phyloP scores from a whole-genome alignment of 1,284 basidiomycete genomes.

The Leucoagaricus sp. region DNA sequence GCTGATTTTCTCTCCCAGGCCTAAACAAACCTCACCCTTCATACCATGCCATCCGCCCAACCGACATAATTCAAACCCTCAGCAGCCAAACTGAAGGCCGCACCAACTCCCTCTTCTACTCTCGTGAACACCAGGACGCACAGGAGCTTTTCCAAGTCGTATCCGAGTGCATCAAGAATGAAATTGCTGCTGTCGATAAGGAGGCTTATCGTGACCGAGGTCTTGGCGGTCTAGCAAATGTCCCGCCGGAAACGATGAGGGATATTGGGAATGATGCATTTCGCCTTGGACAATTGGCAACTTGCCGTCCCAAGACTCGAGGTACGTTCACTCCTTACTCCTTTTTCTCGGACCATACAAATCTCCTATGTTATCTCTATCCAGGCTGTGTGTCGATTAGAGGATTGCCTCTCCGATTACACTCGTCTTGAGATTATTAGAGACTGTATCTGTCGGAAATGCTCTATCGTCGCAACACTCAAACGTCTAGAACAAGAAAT shows the following conservation, averaged over 20 bases:
- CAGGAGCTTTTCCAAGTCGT: slow-evolving; percentile 94
- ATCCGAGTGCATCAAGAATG: slow-evolving; percentile 84
- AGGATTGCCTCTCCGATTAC: slow-evolving; percentile 79
- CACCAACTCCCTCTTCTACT: slow-evolving; percentile 70
- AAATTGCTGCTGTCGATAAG: slow-evolving; percentile 64
- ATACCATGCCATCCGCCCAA: slow-evolving; percentile 65
- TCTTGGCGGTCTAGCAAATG: slow-evolving; percentile 43
- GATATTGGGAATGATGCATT: slow-evolving; percentile 76
- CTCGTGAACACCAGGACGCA: slow-evolving; percentile 92
- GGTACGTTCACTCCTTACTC: slow-evolving; percentile 34
- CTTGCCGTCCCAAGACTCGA: slow-evolving; percentile 68
- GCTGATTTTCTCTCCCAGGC: slow-evolving; percentile 39
- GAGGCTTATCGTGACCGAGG: slow-evolving; percentile 70
- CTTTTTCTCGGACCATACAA: slow-evolving; percentile 7
- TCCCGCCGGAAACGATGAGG: slow-evolving; percentile 31
- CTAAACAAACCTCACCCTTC: slow-evolving; percentile 70
- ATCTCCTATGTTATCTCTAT: slow-evolving; percentile 23
- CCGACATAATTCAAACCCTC: slow-evolving; percentile 71
- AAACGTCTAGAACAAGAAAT: slow-evolving; percentile 59
- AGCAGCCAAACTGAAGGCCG: slow-evolving; percentile 56
- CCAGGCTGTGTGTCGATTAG: slow-evolving; percentile 59
- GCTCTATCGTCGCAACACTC: slow-evolving; percentile 75
- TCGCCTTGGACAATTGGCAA: slow-evolving; percentile 82
- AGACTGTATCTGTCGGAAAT: slow-evolving; percentile 85
- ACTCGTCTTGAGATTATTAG: slow-evolving; percentile 79